These are phyloP conservation scores for Rhamnella rubrinervis DNA, from an alignment of 331 rosid genomes.

Conservation along the genomic window DNA sequence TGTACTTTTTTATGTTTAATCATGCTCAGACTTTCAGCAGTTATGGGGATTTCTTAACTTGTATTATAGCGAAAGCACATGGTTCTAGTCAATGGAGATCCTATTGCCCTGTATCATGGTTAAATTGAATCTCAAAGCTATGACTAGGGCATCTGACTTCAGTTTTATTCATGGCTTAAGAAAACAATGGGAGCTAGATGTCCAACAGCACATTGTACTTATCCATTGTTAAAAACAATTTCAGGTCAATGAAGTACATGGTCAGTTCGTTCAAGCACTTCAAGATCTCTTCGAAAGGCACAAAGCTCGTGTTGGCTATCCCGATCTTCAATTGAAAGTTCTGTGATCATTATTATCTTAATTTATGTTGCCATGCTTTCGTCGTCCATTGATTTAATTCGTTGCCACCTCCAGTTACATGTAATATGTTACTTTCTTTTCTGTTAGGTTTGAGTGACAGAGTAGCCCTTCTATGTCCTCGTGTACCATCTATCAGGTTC, in stretches of 20 bases:
- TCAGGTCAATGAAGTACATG: slow-evolving; percentile 60
- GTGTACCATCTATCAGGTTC: too few relatives aligned
- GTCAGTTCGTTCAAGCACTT: slow-evolving; percentile 69
- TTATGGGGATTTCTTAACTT: not conserved
- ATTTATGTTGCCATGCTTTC: not conserved
- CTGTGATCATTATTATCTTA: slow-evolving; percentile 39
- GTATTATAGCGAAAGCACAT: not conserved
- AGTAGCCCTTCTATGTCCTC: too few relatives aligned
- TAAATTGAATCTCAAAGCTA: not conserved
- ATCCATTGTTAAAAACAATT: not conserved
- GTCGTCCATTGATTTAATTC: not conserved
- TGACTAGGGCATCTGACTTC: too few relatives aligned
- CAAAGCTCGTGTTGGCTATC: slow-evolving; percentile 66
- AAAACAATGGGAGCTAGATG: too few relatives aligned
- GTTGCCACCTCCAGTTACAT: not conserved
- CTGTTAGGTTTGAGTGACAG: too few relatives aligned
- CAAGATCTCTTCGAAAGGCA: slow-evolving; percentile 76
- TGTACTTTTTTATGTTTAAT: not conserved
- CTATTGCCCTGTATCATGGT: not conserved
- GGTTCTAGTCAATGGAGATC: not conserved
- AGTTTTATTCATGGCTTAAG: too few relatives aligned
- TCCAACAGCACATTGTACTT: too few relatives aligned
- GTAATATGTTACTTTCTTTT: too few relatives aligned
- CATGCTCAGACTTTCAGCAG: not conserved
- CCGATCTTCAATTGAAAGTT: slow-evolving; percentile 63